Percentiles rank a stretch among this genome's conserved stretches.
These are phyloP conservation scores for Calocybe gangraenosa DNA, from an alignment of 768 basidiomycete genomes.

Conservation along the genomic window DNA sequence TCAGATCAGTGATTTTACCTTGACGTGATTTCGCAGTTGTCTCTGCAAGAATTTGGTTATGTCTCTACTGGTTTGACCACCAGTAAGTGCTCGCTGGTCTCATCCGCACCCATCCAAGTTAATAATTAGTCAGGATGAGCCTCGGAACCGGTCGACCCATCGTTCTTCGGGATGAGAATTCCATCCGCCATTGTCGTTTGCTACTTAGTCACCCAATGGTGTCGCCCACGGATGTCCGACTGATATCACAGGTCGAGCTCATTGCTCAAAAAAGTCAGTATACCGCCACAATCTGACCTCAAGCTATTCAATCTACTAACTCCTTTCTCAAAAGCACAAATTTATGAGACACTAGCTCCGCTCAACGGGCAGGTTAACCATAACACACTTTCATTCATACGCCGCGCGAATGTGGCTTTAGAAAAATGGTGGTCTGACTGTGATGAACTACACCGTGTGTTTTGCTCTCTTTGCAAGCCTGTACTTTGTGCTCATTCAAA, in stretches of 20 bases:
- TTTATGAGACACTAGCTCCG: conserved; percentile 85
- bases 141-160: conserved; percentile 89
- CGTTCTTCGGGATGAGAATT: conserved; percentile 84
- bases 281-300: too few species aligned
- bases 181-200: conserved; percentile 79
- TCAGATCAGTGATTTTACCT: conserved; percentile 4
- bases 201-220: conserved; percentile 83
- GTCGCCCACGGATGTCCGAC: conserved; percentile 84
- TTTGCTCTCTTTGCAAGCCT: background rate
- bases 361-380: conserved; percentile 84
- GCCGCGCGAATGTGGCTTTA: conserved; percentile 79
- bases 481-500: conserved; percentile 9
- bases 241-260: conserved; percentile 85
- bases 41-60: conserved; percentile 91
- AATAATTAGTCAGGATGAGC: conserved; percentile 60
- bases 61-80: conserved; percentile 95
- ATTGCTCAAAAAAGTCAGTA: conserved; percentile 81
- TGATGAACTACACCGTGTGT: conserved; percentile 76
- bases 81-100: conserved; percentile 50
- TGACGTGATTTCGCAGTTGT: conserved; percentile 50
- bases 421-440: conserved; percentile 92
- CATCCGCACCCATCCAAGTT: conserved; percentile 2
- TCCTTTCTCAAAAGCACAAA: conserved; percentile 60
- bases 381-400: conserved; percentile 81
- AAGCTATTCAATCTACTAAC: background rate